Conservation (phyloP, 2,329 filamentous ascomycete species). For the Cordyceps cicadae region DNA sequence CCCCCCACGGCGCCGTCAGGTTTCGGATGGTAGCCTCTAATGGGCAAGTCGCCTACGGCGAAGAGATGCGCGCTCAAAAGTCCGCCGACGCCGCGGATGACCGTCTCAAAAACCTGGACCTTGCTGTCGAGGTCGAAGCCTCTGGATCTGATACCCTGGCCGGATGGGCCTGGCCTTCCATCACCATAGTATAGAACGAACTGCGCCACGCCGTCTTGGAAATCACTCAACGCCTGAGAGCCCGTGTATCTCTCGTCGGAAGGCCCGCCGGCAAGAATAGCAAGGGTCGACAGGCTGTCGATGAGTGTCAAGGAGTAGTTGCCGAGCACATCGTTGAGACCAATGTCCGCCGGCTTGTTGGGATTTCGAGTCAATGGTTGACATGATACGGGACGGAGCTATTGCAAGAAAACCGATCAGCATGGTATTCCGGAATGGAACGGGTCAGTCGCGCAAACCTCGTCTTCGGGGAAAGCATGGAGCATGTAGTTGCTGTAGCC, state of each 20-base stretch:
- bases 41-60: slow-evolving; percentile 81
- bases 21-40: slow-evolving; percentile 62
- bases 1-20: slow-evolving; percentile 18
- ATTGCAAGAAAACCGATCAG: slow-evolving; percentile 12
- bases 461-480: slow-evolving; percentile 92
- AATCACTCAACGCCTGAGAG: slow-evolving; percentile 53
- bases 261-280: slow-evolving; percentile 75
- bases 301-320: slow-evolving; percentile 96
- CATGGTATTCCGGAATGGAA: neutral
- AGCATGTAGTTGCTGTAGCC: slow-evolving; percentile 93
- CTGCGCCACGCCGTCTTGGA: slow-evolving; percentile 69
- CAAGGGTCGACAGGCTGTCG: slow-evolving; percentile 88
- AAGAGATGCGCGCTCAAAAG: slow-evolving; percentile 90
- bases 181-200: slow-evolving; percentile 83
- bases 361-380: slow-evolving; percentile 75
- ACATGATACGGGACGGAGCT: slow-evolving; percentile 82
- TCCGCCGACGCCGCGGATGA: slow-evolving; percentile 86
- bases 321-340: slow-evolving; percentile 88
- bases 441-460: slow-evolving; percentile 37
- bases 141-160: slow-evolving; percentile 61
- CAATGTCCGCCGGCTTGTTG: slow-evolving; percentile 69
- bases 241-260: slow-evolving; percentile 29
- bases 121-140: slow-evolving; percentile 97
- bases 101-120: slow-evolving; percentile 97
- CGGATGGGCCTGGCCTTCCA: slow-evolving; percentile 59